Evolutionary conservation across 106 monocot species (phyloP).

Genomic region (Alisma plantagoaquatica): DNA sequence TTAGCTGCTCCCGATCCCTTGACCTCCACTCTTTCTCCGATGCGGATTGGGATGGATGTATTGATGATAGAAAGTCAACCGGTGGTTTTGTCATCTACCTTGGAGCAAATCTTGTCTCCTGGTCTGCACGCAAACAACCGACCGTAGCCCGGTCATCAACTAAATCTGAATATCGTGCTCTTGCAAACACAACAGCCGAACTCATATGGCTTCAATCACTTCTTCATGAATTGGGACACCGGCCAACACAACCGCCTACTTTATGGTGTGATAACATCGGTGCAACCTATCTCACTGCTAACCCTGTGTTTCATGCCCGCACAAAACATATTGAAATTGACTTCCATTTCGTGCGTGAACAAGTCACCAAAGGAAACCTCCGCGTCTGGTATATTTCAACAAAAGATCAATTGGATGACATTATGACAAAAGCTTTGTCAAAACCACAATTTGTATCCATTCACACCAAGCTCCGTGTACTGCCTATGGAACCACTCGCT

Average conservation of each 20-base stretch:
- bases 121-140: neutral
- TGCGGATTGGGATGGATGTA: neutral
- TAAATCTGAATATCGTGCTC: neutral
- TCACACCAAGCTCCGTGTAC: no score
- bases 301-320: neutral
- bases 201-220: neutral
- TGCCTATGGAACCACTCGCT: no score
- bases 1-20: no score
- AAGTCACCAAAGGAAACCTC: neutral
- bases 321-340: slow-evolving; percentile 5
- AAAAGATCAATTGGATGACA: neutral
- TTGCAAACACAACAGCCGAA: neutral
- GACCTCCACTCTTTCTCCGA: no score
- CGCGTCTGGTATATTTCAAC: neutral
- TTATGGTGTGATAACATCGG: slow-evolving; percentile 3
- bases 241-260: neutral
- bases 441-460: no score
- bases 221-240: neutral
- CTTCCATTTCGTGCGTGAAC: neutral
- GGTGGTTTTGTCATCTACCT: neutral
- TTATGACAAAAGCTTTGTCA: neutral
- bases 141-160: neutral
- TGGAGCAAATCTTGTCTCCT: neutral
- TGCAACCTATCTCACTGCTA: neutral
- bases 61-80: neutral